Evolutionary conservation across 108 stramenopile species (phyloP).

Genomic region (Discostella stelligeroides): DNA sequence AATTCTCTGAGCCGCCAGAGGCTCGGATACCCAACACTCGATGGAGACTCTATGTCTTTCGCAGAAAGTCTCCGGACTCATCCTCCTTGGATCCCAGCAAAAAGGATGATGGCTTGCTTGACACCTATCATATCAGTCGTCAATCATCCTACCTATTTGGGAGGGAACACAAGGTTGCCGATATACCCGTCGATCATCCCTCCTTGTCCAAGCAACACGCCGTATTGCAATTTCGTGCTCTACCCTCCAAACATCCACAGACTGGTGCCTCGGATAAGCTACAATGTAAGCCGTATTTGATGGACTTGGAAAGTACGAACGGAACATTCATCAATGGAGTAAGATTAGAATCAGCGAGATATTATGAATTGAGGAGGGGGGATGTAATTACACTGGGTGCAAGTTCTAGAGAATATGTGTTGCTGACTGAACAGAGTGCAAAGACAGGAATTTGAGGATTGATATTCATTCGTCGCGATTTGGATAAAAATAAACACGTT

Average conservation of each 20-base stretch:
- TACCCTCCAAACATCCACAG: constrained; percentile 40
- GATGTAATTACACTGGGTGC: constrained; percentile 92
- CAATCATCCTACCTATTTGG: constrained; percentile 96
- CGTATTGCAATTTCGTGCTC: constrained; percentile 94
- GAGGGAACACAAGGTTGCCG: constrained; percentile 85
- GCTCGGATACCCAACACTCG: constrained; percentile 85
- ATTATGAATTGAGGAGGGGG: constrained; percentile 91
- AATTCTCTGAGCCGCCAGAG: constrained; percentile 96
- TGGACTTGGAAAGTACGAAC: constrained; percentile 97
- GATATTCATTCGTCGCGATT: background rate
- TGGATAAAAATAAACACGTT: background rate
- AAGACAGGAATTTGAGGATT: constrained; percentile 25
- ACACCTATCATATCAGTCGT: constrained; percentile 84
- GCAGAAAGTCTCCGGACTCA: constrained; percentile 21
- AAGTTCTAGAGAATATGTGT: constrained; percentile 93
- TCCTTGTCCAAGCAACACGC: constrained; percentile 93
- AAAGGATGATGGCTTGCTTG: constrained; percentile 56
- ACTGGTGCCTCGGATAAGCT: constrained; percentile 35
- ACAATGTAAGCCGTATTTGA: constrained; percentile 89
- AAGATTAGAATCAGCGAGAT: constrained; percentile 87
- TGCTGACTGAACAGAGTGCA: constrained; percentile 79
- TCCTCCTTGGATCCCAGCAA: background rate
- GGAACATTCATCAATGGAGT: constrained; percentile 95
- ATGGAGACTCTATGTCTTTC: constrained; percentile 97
- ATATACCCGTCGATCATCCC: constrained; percentile 87